Conservation (phyloP, 345 rosid species). For the Acer saccharum region DNA sequence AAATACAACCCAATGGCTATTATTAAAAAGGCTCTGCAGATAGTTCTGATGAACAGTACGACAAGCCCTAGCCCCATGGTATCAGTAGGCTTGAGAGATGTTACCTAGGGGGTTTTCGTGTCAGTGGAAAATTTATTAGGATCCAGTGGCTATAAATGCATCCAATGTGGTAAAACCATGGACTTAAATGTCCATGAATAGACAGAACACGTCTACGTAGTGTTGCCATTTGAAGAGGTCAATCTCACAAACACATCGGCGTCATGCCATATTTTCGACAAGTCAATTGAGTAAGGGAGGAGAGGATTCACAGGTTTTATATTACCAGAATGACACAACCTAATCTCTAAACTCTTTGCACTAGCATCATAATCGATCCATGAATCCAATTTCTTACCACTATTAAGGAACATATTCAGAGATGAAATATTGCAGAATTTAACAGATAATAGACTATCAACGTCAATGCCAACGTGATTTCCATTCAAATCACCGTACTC, state of each 20-base stretch:
- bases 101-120: conserved; percentile 27
- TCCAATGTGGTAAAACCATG: conserved; percentile 41
- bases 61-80: conserved; percentile 53
- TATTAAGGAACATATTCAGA: conserved; percentile 33
- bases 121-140: conserved; percentile 31
- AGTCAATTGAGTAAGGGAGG: conserved; percentile 47
- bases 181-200: conserved; percentile 68
- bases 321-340: conserved; percentile 50
- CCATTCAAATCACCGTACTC: conserved; percentile 26
- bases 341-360: conserved; percentile 61
- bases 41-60: conserved; percentile 57
- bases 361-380: conserved; percentile 71
- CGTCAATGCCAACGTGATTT: conserved; percentile 53
- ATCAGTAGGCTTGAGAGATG: conserved; percentile 34
- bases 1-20: conserved; percentile 52
- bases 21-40: conserved; percentile 57
- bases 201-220: conserved; percentile 49
- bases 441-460: conserved; percentile 48
- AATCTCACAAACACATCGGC: conserved; percentile 58
- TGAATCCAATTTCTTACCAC: conserved; percentile 49
- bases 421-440: conserved; percentile 46
- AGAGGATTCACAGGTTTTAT: conserved; percentile 47
- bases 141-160: conserved; percentile 65
- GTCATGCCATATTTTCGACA: conserved; percentile 55
- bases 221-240: conserved; percentile 56